Conservation (phyloP, 768 basidiomycete genomes). For the Clathrus columnatus region DNA sequence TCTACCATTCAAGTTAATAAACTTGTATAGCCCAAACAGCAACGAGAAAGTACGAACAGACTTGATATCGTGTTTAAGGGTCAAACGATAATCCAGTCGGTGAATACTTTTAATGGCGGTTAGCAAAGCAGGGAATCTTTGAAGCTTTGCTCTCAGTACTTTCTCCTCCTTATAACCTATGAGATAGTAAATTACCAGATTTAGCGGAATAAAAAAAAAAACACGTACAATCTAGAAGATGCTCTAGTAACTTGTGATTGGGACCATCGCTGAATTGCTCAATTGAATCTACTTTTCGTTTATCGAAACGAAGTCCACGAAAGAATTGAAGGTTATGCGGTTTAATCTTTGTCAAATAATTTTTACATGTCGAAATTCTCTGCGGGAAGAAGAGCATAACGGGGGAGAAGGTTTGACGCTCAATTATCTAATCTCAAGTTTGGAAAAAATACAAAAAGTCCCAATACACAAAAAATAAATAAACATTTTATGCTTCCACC, state of each 20-base stretch:
- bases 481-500: not conserved
- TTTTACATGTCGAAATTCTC: too few species aligned
- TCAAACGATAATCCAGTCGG: slow-evolving; percentile 2
- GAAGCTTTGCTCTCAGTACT: not conserved
- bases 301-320: too few species aligned
- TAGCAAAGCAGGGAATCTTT: not conserved
- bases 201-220: not conserved
- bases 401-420: too few species aligned
- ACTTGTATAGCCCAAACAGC: not conserved
- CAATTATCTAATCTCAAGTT: too few species aligned
- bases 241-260: slow-evolving; percentile 1
- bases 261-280: too few species aligned
- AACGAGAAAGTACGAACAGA: not conserved
- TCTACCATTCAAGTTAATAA: not conserved
- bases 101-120: slow-evolving; percentile 1
- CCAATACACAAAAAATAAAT: too few species aligned
- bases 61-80: not conserved
- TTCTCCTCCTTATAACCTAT: not conserved
- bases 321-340: too few species aligned
- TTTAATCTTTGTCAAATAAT: too few species aligned
- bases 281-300: too few species aligned
- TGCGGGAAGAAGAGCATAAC: too few species aligned
- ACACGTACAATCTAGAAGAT: not conserved
- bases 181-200: not conserved
- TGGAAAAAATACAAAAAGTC: too few species aligned